A percentile compares a stretch with the other conserved stretches of the same genome.
phyloP scores from a whole-genome alignment of 2,329 filamentous ascomycete genomes.

The Microdochium trichocladiopsis region DNA sequence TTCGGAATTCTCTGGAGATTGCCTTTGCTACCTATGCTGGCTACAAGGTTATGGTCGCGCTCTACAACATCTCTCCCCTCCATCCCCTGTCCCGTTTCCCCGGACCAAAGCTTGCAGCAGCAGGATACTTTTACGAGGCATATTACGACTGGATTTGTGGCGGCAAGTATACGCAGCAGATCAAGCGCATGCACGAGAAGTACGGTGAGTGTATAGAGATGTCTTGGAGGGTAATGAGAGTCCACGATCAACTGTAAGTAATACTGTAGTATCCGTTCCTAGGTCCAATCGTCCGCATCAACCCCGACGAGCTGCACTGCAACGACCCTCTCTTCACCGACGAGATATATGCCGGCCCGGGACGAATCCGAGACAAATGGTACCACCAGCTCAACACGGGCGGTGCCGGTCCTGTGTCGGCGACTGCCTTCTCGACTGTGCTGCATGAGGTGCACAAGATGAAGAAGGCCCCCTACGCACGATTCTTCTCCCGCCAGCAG shows the following conservation, averaged over 20 bases:
- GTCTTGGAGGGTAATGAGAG: neutral
- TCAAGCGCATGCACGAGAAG: conserved; percentile 11
- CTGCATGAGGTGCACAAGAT: neutral
- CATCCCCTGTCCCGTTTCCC: conserved; percentile 4
- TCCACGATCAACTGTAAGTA: neutral
- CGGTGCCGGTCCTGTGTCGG: conserved; percentile 1
- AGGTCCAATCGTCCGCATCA: conserved; percentile 25
- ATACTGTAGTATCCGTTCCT: neutral
- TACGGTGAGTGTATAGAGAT: conserved; percentile 10
- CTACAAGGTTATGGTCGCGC: neutral
- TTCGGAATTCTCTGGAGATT: neutral
- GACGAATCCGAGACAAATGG: conserved; percentile 8
- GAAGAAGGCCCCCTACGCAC: neutral
- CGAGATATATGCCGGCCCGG: conserved; percentile 10
- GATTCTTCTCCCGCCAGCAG: neutral
- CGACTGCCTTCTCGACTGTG: neutral
- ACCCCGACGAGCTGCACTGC: conserved; percentile 22
- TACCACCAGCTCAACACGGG: neutral
- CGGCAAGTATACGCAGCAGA: conserved; percentile 12
- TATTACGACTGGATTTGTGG: conserved; percentile 12
- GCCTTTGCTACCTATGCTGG: conserved; percentile 18
- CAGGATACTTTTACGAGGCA: conserved; percentile 13
- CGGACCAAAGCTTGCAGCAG: conserved; percentile 14
- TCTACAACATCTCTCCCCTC: neutral
- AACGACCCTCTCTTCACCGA: conserved; percentile 19